Evolutionary conservation across 805 yeast genomes (phyloP).

Genomic region (Tetrapisispora nanseiensis): DNA sequence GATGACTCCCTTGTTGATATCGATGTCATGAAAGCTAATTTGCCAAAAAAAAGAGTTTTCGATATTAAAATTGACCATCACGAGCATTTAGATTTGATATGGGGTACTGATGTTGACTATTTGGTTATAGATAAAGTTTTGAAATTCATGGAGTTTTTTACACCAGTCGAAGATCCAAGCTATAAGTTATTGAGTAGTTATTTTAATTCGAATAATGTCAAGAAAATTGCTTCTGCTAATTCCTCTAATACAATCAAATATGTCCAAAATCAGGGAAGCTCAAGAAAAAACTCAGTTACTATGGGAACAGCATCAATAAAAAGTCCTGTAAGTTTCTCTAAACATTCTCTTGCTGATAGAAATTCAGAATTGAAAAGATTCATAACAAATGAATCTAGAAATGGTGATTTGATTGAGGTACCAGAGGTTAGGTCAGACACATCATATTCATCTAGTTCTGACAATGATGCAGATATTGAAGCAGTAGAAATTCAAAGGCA

Average conservation of each 20-base stretch:
- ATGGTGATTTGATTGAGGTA: neutral
- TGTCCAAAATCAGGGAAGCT: neutral
- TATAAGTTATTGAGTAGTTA: neutral
- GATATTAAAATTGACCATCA: constrained; percentile 54
- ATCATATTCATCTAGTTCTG: neutral
- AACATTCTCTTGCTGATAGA: neutral
- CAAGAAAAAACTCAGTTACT: constrained; percentile 3
- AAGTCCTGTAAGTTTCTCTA: neutral
- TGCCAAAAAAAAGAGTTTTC: constrained; percentile 45
- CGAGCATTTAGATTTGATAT: constrained; percentile 83
- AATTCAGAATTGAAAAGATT: neutral
- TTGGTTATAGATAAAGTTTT: constrained; percentile 37
- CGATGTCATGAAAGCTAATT: constrained; percentile 54
- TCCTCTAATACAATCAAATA: neutral
- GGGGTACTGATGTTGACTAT: constrained; percentile 64
- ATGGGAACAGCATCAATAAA: neutral
- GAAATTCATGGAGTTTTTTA: constrained; percentile 28
- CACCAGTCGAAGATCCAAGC: constrained; percentile 1
- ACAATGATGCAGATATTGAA: neutral
- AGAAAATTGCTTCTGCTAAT: neutral
- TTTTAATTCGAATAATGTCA: neutral
- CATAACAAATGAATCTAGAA: neutral
- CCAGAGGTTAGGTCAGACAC: neutral
- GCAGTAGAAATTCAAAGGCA: constrained; percentile 1
- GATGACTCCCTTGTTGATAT: constrained; percentile 82